Evolutionary conservation across 768 basidiomycete species (phyloP), one percentile per base, ranked within the genome.

Genomic region (Flagelloscypha sp.): DNA sequence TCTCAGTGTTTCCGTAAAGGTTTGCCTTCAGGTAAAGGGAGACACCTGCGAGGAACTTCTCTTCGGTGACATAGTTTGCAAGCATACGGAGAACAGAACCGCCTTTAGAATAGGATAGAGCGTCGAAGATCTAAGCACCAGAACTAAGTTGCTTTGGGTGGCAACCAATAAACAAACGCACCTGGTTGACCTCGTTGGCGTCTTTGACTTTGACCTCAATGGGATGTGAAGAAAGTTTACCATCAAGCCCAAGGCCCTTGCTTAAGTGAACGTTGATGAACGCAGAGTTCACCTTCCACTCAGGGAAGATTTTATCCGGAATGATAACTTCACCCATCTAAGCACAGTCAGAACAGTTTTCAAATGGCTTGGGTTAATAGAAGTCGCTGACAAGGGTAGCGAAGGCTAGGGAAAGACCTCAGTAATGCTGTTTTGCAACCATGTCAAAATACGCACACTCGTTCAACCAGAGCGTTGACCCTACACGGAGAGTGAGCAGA

Each of bases 61-160:
- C 87, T 56, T 95, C 81, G 30, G 93, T 90, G 13, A 93, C 87
- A 43, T 84, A 82, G 52, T 76, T 76, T 15, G 80, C 77, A 37
- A 98, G 65, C 93, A 98, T 98, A 49, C 89, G 84, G 30, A 98
- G 73, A n/a, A 95, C 93, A 72, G 82, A 83, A 10, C 76, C 83
- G 35, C 81, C 83, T 57, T 87, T 93, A 27, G 82, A 78, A 56
- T 93, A 94, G 3, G 83, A 87, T 34, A 95, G 63, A 4, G 75
- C 71, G 50, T 94, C 92, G 51, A 95, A 94, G 40, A 94, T 89
- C 77, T 93, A 54, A n/a, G 28, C 5, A 24, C 12, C 21, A 11
- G 18, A 34, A 30, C 24, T n/a, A n/a, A n/a, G n/a, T n/a, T n/a
- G n/a, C n/a, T n/a, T n/a, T 28, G 17, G 22, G 32, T 9, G 20